Evolutionary conservation across 139 green algal genomes (phyloP).

Genomic region (Micractinium conductrix): DNA sequence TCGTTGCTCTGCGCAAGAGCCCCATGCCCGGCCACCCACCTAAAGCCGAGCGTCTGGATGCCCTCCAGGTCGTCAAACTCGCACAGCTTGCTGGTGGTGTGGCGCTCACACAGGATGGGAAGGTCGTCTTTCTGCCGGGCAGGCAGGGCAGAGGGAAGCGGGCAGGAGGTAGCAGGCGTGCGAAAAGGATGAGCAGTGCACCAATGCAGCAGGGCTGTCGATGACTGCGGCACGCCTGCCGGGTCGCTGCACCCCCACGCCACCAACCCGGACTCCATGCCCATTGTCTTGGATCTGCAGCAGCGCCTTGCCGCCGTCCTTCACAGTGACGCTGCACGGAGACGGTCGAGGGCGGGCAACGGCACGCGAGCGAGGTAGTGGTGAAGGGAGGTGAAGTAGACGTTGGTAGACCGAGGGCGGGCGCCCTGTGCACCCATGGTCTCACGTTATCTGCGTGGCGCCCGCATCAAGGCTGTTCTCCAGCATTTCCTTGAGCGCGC

Average conservation of each 20-base stretch:
- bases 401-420: no score
- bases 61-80: constrained; percentile 88
- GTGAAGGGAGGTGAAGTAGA: not conserved
- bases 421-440: no score
- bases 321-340: constrained; percentile 75
- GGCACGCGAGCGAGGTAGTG: no score
- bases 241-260: no score
- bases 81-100: constrained; percentile 96
- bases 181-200: not conserved
- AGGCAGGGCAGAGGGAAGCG: no score
- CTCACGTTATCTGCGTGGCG: constrained; percentile 34
- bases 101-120: constrained; percentile 82
- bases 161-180: not conserved
- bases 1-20: not conserved
- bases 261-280: constrained; percentile 78
- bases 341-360: no score
- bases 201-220: not conserved
- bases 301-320: constrained; percentile 93
- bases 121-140: constrained; percentile 88
- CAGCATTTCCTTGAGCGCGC: constrained; percentile 97
- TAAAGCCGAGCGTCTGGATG: constrained; percentile 40
- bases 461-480: constrained; percentile 97
- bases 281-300: constrained; percentile 96
- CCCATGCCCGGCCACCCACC: not conserved
- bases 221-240: not conserved